These are phyloP conservation scores for Pseudopyricularia javanii DNA, from an alignment of 2,329 filamentous ascomycete genomes.

Conservation along the genomic window DNA sequence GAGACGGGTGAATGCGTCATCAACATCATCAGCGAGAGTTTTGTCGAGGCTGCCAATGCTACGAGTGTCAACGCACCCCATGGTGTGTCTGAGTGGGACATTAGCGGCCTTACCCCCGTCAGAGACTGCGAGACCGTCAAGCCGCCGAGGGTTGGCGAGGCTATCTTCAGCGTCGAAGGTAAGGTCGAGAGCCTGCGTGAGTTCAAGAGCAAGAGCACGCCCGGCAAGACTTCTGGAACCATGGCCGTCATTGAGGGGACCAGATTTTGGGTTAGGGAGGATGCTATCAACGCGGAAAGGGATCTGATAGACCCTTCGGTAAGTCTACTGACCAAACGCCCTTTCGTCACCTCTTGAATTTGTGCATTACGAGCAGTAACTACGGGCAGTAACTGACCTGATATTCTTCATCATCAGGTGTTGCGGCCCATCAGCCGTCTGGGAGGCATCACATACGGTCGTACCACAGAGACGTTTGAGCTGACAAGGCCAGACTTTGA, in stretches of 20 bases:
- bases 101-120: slow-evolving; percentile 60
- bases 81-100: slow-evolving; percentile 66
- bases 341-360: slow-evolving; percentile 1
- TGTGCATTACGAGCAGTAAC: neutral
- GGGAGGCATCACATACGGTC: slow-evolving; percentile 76
- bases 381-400: neutral
- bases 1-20: slow-evolving; percentile 66
- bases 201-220: slow-evolving; percentile 59
- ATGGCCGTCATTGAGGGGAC: slow-evolving; percentile 72
- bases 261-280: slow-evolving; percentile 79
- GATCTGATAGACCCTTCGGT: slow-evolving; percentile 62
- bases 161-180: slow-evolving; percentile 71
- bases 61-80: slow-evolving; percentile 66
- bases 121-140: slow-evolving; percentile 50
- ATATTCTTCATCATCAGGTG: slow-evolving; percentile 27
- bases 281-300: slow-evolving; percentile 69
- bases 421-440: slow-evolving; percentile 65
- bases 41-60: slow-evolving; percentile 79
- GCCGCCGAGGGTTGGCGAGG: slow-evolving; percentile 62
- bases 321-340: slow-evolving; percentile 14
- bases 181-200: slow-evolving; percentile 64
- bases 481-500: slow-evolving; percentile 49
- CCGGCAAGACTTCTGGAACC: slow-evolving; percentile 64
- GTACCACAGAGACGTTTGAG: slow-evolving; percentile 59
- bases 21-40: slow-evolving; percentile 79